These are phyloP conservation scores for Podaxis sp. DNA, from an alignment of 768 basidiomycete species.

Conservation along the genomic window DNA sequence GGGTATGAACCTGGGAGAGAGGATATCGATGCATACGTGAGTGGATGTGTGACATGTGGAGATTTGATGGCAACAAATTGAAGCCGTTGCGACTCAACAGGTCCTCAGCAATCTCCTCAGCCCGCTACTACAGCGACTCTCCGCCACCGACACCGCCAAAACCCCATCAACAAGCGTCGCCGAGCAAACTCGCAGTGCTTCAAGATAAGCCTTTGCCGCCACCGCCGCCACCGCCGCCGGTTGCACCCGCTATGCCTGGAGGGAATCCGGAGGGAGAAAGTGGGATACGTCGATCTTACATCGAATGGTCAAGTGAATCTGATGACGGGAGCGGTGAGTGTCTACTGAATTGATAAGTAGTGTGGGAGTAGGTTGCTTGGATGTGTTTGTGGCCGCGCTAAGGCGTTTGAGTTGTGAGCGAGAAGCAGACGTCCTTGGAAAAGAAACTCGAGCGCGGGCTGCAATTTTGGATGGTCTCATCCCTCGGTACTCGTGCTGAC, in stretches of 20 bases:
- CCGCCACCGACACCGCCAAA: slow-evolving; percentile 9
- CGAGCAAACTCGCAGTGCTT: not conserved
- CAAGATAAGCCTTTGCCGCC: slow-evolving; percentile 2
- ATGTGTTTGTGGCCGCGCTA: not conserved
- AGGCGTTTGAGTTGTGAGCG: not conserved
- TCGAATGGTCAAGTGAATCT: slow-evolving; percentile 14
- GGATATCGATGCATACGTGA: not conserved
- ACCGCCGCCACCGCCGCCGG: not conserved
- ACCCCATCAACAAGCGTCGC: not conserved
- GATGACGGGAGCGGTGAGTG: slow-evolving; percentile 6
- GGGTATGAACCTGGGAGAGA: not conserved
- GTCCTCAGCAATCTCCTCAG: not conserved
- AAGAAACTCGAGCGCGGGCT: not conserved
- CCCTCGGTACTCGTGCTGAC: slow-evolving; percentile 2
- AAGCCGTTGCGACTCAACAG: not conserved
- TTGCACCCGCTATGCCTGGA: not conserved
- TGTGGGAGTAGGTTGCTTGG: not conserved
- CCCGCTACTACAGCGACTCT: not conserved
- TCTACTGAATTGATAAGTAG: not conserved
- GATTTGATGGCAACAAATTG: slow-evolving; percentile 15
- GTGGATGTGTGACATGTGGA: slow-evolving; percentile 8
- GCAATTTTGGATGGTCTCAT: not conserved
- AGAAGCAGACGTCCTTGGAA: not conserved
- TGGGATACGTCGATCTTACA: slow-evolving; percentile 1
- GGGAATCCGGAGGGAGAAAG: not conserved